phyloP scores from a whole-genome alignment of 495 filamentous ascomycete genomes.

The Tuber magnatum region DNA sequence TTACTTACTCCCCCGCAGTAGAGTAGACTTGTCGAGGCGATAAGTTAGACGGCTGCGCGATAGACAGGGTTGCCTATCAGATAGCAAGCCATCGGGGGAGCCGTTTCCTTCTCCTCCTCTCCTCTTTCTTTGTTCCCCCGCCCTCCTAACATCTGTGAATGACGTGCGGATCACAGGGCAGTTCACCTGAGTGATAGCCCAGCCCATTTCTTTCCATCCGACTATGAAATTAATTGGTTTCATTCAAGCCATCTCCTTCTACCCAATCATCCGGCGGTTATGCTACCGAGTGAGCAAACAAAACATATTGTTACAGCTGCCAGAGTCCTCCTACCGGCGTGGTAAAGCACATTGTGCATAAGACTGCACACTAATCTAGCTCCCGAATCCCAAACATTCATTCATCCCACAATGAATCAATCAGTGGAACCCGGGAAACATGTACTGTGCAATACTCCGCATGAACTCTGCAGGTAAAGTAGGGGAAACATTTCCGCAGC shows the following conservation, averaged over 20 bases:
- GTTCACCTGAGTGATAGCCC: not conserved
- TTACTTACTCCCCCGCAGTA: not conserved
- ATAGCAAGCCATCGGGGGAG: not conserved
- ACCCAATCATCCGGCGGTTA: not conserved
- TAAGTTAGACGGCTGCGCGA: not conserved
- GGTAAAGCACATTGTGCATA: not conserved
- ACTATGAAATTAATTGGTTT: not conserved
- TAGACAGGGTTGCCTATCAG: not conserved
- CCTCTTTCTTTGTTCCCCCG: not conserved
- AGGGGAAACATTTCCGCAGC: not conserved
- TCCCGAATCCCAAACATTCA: constrained; percentile 1
- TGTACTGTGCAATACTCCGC: not conserved
- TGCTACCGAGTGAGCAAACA: not conserved
- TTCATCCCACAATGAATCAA: not conserved
- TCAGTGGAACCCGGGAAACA: constrained; percentile 1
- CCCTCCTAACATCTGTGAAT: not conserved
- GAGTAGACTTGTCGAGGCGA: not conserved
- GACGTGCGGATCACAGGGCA: not conserved
- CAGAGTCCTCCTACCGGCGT: not conserved
- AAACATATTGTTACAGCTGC: not conserved
- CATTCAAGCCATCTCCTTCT: not conserved
- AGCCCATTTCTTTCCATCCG: not conserved
- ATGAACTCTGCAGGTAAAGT: not conserved
- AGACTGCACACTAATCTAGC: not conserved
- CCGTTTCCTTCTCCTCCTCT: not conserved